Evolutionary conservation across 352 stramenopile genomes (phyloP).

Genomic region (Pythium dissimile): DNA sequence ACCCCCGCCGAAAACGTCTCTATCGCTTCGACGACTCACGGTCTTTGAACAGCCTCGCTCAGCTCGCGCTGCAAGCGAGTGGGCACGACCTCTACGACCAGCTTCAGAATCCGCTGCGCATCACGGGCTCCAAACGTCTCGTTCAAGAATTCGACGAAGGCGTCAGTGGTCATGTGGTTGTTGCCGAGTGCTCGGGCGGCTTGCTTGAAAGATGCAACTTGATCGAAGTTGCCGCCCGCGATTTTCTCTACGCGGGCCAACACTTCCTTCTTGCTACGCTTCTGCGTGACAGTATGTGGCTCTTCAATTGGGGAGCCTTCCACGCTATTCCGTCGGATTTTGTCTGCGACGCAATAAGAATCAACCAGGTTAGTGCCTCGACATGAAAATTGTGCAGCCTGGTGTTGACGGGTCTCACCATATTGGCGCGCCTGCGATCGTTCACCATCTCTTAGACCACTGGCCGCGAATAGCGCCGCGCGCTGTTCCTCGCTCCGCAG

Average conservation of each 20-base stretch:
- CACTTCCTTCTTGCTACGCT: conserved; percentile 68
- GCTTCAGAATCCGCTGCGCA: conserved; percentile 52
- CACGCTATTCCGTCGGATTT: conserved; percentile 13
- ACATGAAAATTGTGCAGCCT: too few species aligned
- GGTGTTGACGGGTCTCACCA: too few species aligned
- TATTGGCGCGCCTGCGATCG: conserved; percentile 6
- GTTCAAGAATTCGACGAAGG: conserved; percentile 59
- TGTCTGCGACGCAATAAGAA: neutral
- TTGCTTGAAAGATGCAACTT: conserved; percentile 60
- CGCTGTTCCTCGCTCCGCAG: conserved; percentile 60
- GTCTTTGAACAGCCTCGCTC: conserved; percentile 33
- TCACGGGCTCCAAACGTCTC: conserved; percentile 53
- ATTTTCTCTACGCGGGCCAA: conserved; percentile 59
- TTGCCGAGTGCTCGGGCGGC: conserved; percentile 66
- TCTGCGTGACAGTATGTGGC: conserved; percentile 20
- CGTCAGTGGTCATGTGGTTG: conserved; percentile 59
- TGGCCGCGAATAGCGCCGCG: conserved; percentile 32
- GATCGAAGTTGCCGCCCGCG: conserved; percentile 39
- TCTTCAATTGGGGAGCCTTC: neutral
- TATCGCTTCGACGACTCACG: conserved; percentile 28
- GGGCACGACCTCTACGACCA: conserved; percentile 64
- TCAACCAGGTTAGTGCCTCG: neutral
- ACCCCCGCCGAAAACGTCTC: neutral
- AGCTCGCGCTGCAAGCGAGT: conserved; percentile 60
- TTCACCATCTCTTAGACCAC: conserved; percentile 14